phyloP scores from a whole-genome alignment of 1,284 basidiomycete genomes.

The Ustilago loliicola region DNA sequence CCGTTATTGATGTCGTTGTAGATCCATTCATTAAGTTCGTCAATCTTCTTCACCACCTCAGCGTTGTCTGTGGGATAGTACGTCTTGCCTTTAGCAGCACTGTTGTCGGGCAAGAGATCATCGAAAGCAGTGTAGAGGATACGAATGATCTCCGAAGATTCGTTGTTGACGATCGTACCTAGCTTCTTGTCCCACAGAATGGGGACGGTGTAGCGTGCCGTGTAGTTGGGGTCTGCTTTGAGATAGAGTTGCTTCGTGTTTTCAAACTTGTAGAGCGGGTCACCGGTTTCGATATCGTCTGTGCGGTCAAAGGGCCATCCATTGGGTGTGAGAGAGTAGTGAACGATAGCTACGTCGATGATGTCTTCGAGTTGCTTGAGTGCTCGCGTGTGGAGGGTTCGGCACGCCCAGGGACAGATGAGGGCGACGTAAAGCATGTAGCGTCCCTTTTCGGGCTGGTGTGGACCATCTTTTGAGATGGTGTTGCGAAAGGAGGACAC shows the following conservation, averaged over 20 bases:
- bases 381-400: slow-evolving; percentile 86
- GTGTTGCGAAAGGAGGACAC: slow-evolving; percentile 79
- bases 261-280: slow-evolving; percentile 70
- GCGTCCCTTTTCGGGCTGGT: slow-evolving; percentile 83
- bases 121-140: slow-evolving; percentile 79
- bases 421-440: slow-evolving; percentile 52
- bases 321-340: slow-evolving; percentile 82
- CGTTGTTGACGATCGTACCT: slow-evolving; percentile 86
- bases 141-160: slow-evolving; percentile 77
- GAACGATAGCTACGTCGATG: slow-evolving; percentile 74
- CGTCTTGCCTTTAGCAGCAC: slow-evolving; percentile 42
- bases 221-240: slow-evolving; percentile 76
- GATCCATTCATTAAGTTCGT: slow-evolving; percentile 87
- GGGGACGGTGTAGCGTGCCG: slow-evolving; percentile 72
- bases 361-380: slow-evolving; percentile 89
- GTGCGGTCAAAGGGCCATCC: slow-evolving; percentile 84
- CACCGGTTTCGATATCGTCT: slow-evolving; percentile 37
- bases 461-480: slow-evolving; percentile 78
- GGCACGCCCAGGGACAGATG: slow-evolving; percentile 84
- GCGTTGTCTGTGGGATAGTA: slow-evolving; percentile 75
- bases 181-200: slow-evolving; percentile 91
- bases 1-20: slow-evolving; percentile 68
- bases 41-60: slow-evolving; percentile 74
- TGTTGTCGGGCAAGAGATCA: slow-evolving; percentile 44
- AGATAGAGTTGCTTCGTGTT: slow-evolving; percentile 76